phyloP scores from a whole-genome alignment of 768 basidiomycete species.

The Gymnopilus dilepis region DNA sequence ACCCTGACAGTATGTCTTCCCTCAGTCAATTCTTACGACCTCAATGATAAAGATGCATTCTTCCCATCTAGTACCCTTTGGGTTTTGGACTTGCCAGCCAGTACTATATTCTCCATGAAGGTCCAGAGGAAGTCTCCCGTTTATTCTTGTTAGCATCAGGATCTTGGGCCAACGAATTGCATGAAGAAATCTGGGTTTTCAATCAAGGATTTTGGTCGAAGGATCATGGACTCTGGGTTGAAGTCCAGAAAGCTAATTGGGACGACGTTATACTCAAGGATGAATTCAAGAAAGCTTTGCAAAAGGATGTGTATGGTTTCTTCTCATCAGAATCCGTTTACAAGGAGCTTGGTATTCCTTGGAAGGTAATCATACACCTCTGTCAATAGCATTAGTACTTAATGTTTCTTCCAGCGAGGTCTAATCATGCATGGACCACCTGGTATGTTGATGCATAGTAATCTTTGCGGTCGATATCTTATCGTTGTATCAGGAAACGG shows the following conservation, averaged over 20 bases:
- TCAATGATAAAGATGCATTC: background rate
- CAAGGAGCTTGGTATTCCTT: constrained; percentile 76
- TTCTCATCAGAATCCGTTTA: constrained; percentile 78
- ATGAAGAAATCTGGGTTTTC: constrained; percentile 80
- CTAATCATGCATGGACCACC: constrained; percentile 86
- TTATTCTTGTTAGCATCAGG: constrained; percentile 59
- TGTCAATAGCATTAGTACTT: background rate
- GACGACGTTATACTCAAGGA: constrained; percentile 75
- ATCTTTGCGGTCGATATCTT: background rate
- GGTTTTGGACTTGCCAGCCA: constrained; percentile 35
- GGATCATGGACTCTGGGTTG: constrained; percentile 61
- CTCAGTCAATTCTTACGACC: too few relatives aligned
- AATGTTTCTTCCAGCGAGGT: constrained; percentile 57
- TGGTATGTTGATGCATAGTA: constrained; percentile 41
- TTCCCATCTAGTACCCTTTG: constrained; percentile 33
- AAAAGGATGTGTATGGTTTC: constrained; percentile 82
- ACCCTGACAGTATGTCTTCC: constrained; percentile 47
- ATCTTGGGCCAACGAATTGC: constrained; percentile 54
- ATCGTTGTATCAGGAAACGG: constrained; percentile 63
- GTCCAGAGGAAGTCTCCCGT: constrained; percentile 54
- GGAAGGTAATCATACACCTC: constrained; percentile 61
- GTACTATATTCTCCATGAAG: constrained; percentile 64
- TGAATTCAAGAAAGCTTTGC: constrained; percentile 66
- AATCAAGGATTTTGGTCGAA: constrained; percentile 75
- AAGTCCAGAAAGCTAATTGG: constrained; percentile 73